These are phyloP conservation scores for Talaromyces ruber DNA, from an alignment of 495 filamentous ascomycete species.

Conservation along the genomic window DNA sequence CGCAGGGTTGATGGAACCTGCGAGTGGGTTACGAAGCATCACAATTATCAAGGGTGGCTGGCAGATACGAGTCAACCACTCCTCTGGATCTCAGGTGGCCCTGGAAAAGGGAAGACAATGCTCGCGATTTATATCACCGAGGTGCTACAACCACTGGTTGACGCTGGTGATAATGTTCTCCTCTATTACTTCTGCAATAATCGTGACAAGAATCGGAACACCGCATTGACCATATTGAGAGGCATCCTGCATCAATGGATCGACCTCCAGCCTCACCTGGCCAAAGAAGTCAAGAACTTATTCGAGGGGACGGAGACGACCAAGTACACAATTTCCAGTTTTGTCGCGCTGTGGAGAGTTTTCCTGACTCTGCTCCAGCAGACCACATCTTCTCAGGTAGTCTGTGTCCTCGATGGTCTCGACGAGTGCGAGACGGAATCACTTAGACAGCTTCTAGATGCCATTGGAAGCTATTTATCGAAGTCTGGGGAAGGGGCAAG, in stretches of 20 bases:
- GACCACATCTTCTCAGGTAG: constrained; percentile 15
- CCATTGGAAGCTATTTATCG: constrained; percentile 17
- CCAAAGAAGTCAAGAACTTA: constrained; percentile 10
- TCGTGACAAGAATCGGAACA: constrained; percentile 36
- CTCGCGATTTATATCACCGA: constrained; percentile 36
- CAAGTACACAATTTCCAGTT: constrained; percentile 19
- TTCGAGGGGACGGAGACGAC: constrained; percentile 20
- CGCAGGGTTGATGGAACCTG: constrained; percentile 27
- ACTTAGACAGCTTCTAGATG: constrained; percentile 21
- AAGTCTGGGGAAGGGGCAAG: constrained; percentile 7
- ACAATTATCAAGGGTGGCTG: constrained; percentile 30
- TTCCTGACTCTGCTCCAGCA: constrained; percentile 23
- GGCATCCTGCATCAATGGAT: constrained; percentile 29
- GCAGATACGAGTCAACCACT: constrained; percentile 13
- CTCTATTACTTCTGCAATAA: constrained; percentile 38
- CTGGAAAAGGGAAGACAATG: constrained; percentile 45
- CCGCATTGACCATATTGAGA: constrained; percentile 28
- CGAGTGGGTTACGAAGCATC: constrained; percentile 36
- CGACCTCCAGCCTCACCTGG: constrained; percentile 12
- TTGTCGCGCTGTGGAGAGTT: constrained; percentile 26
- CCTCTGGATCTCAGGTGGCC: constrained; percentile 38
- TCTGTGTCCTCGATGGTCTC: constrained; percentile 35
- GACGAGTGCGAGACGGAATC: constrained; percentile 40
- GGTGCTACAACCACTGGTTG: constrained; percentile 20
- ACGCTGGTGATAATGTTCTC: constrained; percentile 11